Conservation (phyloP, 306 rosid species). For the Hippophae tibetana region DNA sequence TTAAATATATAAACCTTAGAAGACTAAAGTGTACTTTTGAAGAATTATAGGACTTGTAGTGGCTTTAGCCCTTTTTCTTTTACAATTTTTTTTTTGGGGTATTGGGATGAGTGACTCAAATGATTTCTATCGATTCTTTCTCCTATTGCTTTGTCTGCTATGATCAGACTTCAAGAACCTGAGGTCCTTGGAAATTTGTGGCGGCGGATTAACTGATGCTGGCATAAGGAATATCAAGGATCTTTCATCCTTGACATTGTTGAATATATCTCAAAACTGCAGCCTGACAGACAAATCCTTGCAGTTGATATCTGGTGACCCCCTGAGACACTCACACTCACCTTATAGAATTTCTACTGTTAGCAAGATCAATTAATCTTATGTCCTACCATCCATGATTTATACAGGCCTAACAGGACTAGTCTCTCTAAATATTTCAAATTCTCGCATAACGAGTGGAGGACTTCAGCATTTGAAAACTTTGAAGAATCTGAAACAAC, state of each 20-base stretch:
- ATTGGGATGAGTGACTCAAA: not conserved
- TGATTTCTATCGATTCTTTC: not conserved
- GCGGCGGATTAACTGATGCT: conserved; percentile 90
- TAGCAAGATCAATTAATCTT: not conserved
- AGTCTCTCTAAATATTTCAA: conserved; percentile 67
- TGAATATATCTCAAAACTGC: conserved; percentile 87
- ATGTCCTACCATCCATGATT: conserved; percentile 12
- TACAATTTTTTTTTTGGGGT: no score
- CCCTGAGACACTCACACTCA: not conserved
- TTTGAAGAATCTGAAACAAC: conserved; percentile 68
- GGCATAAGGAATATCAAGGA: conserved; percentile 80
- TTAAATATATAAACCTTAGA: no score
- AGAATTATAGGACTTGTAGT: no score
- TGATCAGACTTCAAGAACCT: conserved; percentile 74
- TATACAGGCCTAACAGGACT: conserved; percentile 67
- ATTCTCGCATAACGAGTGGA: conserved; percentile 54
- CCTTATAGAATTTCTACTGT: not conserved
- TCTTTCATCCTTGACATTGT: conserved; percentile 60
- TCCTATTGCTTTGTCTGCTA: not conserved
- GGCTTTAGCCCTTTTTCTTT: no score
- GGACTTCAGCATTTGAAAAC: conserved; percentile 74
- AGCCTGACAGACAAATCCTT: conserved; percentile 74
- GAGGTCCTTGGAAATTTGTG: conserved; percentile 85
- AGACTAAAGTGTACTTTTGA: no score
- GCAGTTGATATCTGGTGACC: conserved; percentile 75